Conservation (phyloP, 1,139 yeast genomes). For the Blastobotrys persicus region DNA sequence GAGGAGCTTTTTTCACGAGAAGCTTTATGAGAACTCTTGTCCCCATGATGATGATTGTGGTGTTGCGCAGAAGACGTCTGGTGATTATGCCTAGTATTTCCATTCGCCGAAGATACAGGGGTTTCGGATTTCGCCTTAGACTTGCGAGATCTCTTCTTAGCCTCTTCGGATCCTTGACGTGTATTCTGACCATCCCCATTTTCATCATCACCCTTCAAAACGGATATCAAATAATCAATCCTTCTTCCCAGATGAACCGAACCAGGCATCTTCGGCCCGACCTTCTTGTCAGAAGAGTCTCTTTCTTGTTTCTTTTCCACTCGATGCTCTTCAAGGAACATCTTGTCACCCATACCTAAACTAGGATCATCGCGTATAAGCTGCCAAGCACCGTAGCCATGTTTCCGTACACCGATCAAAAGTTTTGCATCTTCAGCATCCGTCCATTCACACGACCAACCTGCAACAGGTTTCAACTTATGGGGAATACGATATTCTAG, state of each 20-base stretch:
- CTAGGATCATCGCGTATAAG: slow-evolving; percentile 95
- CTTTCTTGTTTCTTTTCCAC: slow-evolving; percentile 43
- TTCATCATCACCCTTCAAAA: slow-evolving; percentile 55
- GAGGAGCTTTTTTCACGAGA: neutral
- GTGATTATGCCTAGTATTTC: neutral
- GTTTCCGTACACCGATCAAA: slow-evolving; percentile 80
- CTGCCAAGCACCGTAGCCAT: slow-evolving; percentile 95
- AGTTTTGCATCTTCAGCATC: slow-evolving; percentile 81
- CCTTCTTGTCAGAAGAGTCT: slow-evolving; percentile 34
- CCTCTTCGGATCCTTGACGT: slow-evolving; percentile 18
- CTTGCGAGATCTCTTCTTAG: slow-evolving; percentile 1
- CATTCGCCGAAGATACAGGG: slow-evolving; percentile 1
- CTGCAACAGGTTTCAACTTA: slow-evolving; percentile 76
- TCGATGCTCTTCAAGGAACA: slow-evolving; percentile 54
- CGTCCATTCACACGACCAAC: slow-evolving; percentile 91
- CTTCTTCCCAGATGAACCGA: slow-evolving; percentile 93
- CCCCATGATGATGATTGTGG: neutral
- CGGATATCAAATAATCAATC: slow-evolving; percentile 76
- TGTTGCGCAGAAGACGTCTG: too few relatives aligned
- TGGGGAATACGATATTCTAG: slow-evolving; percentile 52
- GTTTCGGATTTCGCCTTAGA: slow-evolving; percentile 12
- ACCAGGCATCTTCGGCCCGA: slow-evolving; percentile 74
- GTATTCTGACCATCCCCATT: slow-evolving; percentile 32
- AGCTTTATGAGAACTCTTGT: neutral
- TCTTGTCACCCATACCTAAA: slow-evolving; percentile 78